Evolutionary conservation across 2,329 filamentous ascomycete genomes (phyloP), one percentile per base, ranked within the genome.

Genomic region (Venturia nashicola): DNA sequence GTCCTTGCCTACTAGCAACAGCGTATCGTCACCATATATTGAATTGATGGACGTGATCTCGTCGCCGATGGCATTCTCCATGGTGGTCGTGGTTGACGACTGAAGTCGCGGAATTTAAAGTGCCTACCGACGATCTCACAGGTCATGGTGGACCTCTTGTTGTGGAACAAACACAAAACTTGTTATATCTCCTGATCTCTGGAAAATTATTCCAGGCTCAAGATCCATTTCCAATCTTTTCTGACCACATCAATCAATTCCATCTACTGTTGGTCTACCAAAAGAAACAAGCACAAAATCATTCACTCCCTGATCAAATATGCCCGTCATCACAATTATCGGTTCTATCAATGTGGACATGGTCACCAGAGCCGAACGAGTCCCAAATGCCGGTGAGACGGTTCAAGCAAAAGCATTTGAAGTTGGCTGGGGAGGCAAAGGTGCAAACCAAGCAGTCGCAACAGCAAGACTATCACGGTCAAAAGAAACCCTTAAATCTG

Each of bases 311-410:
- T 20, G 11, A 51, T 48, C 43, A 54, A 61, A n/a, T 36, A 64
- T 64, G 62, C 54, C 63, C 1, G 36, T 20, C 32, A 94, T 97
- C 74, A 87, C 88, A 67, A 84, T 97, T 67, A 86, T 97, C 69
- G 93, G 93, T 70, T 97, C 93, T 42, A 86, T 99, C 66, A 97
- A 97, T 77, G 90, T 90, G 73, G 93, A 99, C 78, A 86, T 97
- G 67, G 90, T 96, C 67, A 92, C 91, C 48, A 86, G 90, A 70
- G 94, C 94, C 42, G 81, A 90, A 5, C 90, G 93, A 67, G 85
- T 96, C 67, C 93, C 94, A 1, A 78, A 82, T 1, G 86, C 88
- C 0, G 94, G 93, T 68, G 93, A 99, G 77, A 97, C 93, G 2
- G 82, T 97, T 61, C 92, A 89, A 2, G 84, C 90, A 59, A 86